phyloP scores from a whole-genome alignment of 495 filamentous ascomycete species.

The Letharia columbiana region DNA sequence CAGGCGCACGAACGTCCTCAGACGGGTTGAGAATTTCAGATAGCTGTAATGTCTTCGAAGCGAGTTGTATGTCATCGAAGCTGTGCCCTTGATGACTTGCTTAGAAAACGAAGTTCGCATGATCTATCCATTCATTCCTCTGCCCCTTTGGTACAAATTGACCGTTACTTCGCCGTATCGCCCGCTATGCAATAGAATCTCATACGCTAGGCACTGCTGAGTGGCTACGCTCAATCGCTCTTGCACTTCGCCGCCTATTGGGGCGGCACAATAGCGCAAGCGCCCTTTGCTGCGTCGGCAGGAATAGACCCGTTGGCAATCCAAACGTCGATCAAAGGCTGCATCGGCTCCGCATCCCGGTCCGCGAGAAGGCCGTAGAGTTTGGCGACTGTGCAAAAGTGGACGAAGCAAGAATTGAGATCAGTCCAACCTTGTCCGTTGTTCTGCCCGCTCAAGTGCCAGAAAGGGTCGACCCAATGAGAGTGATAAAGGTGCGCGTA shows the following conservation, averaged over 20 bases:
- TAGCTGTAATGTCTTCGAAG: not conserved
- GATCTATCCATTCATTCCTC: not conserved
- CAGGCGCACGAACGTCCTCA: not conserved
- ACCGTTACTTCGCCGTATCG: not conserved
- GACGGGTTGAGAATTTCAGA: not conserved
- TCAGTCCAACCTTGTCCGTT: constrained; percentile 35
- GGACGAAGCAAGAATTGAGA: constrained; percentile 90
- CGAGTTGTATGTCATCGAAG: not conserved
- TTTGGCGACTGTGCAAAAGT: constrained; percentile 83
- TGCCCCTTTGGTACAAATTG: not conserved
- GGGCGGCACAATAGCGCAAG: constrained; percentile 34
- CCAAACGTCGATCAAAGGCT: constrained; percentile 83
- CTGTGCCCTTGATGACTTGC: not conserved
- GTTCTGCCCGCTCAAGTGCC: constrained; percentile 73
- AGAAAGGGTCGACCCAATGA: constrained; percentile 74
- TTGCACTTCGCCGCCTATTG: constrained; percentile 27
- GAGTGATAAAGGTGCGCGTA: constrained; percentile 87
- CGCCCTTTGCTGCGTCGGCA: constrained; percentile 48
- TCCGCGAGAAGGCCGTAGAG: constrained; percentile 73
- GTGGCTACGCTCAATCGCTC: not conserved
- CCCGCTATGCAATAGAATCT: constrained; percentile 14
- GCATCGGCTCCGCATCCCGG: constrained; percentile 87
- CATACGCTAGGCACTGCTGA: not conserved
- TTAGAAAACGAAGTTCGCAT: not conserved
- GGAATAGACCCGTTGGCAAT: constrained; percentile 76